Conservation (phyloP, 495 filamentous ascomycete genomes). For the Aspergillus ostianus region DNA sequence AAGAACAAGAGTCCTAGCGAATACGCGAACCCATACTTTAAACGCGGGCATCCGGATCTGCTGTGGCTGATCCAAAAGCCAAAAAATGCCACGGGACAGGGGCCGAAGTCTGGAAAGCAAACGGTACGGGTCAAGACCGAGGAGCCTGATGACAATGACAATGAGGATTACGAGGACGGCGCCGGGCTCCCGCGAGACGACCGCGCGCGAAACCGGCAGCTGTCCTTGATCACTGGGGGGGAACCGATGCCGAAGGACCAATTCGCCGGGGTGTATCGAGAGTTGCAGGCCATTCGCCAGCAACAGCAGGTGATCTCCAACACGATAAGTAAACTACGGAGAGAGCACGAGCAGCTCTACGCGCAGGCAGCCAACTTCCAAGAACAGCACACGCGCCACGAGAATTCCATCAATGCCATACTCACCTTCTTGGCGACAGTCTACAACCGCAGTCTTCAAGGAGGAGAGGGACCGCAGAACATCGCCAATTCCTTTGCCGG, state of each 20-base stretch:
- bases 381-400: constrained; percentile 87
- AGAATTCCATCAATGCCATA: constrained; percentile 97
- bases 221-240: constrained; percentile 41
- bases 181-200: constrained; percentile 34
- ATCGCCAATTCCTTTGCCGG: constrained; percentile 71
- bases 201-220: constrained; percentile 36
- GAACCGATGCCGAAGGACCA: constrained; percentile 69
- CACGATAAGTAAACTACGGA: constrained; percentile 71
- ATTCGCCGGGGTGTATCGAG: constrained; percentile 69
- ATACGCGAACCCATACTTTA: constrained; percentile 96
- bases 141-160: constrained; percentile 64
- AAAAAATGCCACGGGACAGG: constrained; percentile 59
- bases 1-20: constrained; percentile 98
- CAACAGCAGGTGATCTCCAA: constrained; percentile 81
- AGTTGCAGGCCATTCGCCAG: constrained; percentile 75
- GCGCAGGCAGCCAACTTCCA: constrained; percentile 89
- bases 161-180: constrained; percentile 64
- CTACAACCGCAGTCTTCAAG: constrained; percentile 76
- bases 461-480: constrained; percentile 59
- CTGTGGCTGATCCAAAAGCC: constrained; percentile 98
- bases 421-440: constrained; percentile 95
- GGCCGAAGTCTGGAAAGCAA: constrained; percentile 48
- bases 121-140: constrained; percentile 63
- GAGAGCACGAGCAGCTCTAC: constrained; percentile 85
- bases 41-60: constrained; percentile 85